Evolutionary conservation across 2,329 filamentous ascomycete genomes (phyloP), one percentile per base, ranked within the genome.

Genomic region (Exserohilum turcica): DNA sequence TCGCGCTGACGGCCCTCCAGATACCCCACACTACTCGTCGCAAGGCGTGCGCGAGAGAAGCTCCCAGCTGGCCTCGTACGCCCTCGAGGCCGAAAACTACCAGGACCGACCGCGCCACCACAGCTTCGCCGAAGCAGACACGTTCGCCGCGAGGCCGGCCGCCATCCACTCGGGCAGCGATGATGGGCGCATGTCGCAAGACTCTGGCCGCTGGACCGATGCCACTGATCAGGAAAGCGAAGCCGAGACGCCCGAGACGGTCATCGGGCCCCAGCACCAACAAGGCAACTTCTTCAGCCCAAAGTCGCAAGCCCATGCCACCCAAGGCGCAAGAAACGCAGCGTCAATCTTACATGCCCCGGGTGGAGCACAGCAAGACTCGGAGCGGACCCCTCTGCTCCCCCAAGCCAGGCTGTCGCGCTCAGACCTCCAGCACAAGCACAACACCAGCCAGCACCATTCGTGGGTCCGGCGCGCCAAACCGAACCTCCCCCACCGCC

Each of bases 21-120:
- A 93, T 69, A 88, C 85, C 63, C 83, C 85, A 15, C 85, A 90
- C 64, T 90, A 90, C 73, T 89, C 90, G 33, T 82, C 82, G 29
- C 85, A 87, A 54, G 89, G 86, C 60, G 88, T 96, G 35, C 88
- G 92, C 59, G 88, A 94, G 75, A 88, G 94, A 70, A 95, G 92
- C 2, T 90, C 91, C 45, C 91, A 96, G 75, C 81, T 96, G 51
- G 92, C 92, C 37, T 91, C 85, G 15, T 91, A 92, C 71, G 87
- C 91, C 43, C 82, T 96, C 67, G 73, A 68, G 37, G 61, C 72
- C 35, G 71, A 70, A 35, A 52, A 65, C 29, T 74, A 72, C 59
- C 68, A 69, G 45, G 61, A 62, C 56, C 62, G 62, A 4, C 59
- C 57, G 21, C 60, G 56, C 36, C 53, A 61, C 37, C 53, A 60